Base-by-base conservation (phyloP, 768 basidiomycete genomes). In the Collybiopsis confluens region DNA sequence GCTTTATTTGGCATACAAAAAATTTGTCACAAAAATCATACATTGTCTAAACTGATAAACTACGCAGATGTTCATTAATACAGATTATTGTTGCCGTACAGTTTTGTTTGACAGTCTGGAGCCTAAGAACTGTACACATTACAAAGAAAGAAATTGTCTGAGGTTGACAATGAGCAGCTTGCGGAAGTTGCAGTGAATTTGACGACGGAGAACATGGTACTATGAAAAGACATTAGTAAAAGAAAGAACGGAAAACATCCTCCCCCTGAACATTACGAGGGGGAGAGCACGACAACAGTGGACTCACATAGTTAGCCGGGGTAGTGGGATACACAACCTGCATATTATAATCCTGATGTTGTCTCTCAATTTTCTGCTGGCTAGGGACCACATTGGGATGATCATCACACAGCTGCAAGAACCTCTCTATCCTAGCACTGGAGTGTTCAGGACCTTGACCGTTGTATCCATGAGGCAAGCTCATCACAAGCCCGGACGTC, bases 401-500 rank as follows among this genome's bases (percentile, higher is more conserved):
- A 62, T 99, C 96, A 68, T 97, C 96, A 65, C 94, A 97, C 40
- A 99, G 83, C 73, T 98, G 97, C 60, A 99, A 73, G 85, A 98
- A 99, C 27, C 97, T 82, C 71, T 99, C 96, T 41, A 98, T 79
- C 52, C 97, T 80, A 46, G 90, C 96, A 61, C 92, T 95, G 18
- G 95, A 98, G 73, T 99, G 96, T 68, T 99, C 96, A 1, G 96
- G 97, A 28, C 96, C 96, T 66, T 99, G 96, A n/a, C 96, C 96
- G 69, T 99, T 97, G 72, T 93, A 99, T 30, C 96, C 97, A 66
- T 98, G 97, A 7, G 93, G 94, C 50, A 97, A 71, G 62, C 70
- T 89, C 73, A 98, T 78, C 35, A 95, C 92, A 57, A 98, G 67
- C 23, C 96, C 96, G 33, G 84, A 88, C 55, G 96, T 84, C 70